Percentiles rank a stretch among this genome's conserved stretches.
Conservation (phyloP, 108 stramenopile genomes). For the Phaeodactylum tricornutum region DNA sequence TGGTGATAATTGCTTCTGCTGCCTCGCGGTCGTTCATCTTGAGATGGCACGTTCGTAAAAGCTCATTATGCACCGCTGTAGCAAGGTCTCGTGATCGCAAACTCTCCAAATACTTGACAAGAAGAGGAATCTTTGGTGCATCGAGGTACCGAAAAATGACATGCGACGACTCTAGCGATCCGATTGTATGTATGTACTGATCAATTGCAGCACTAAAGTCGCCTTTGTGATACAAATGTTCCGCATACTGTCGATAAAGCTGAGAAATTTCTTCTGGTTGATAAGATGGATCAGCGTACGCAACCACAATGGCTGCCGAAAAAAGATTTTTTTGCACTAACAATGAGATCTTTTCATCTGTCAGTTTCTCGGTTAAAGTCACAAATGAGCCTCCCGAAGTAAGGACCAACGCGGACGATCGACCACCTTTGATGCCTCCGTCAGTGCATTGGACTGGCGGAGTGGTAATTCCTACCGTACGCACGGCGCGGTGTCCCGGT, state of each 20-base stretch:
- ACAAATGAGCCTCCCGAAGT: constrained; percentile 79
- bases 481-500: constrained; percentile 66
- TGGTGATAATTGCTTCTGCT: constrained; percentile 55
- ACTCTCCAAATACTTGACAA: constrained; percentile 84
- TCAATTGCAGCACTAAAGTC: constrained; percentile 84
- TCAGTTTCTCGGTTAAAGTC: constrained; percentile 80
- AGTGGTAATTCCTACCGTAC: constrained; percentile 57
- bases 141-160: constrained; percentile 91
- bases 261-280: constrained; percentile 55
- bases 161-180: constrained; percentile 86
- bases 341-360: constrained; percentile 79
- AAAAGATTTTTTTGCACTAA: constrained; percentile 83
- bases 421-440: constrained; percentile 41
- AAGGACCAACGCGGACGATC: constrained; percentile 59
- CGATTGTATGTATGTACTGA: constrained; percentile 93
- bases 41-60: constrained; percentile 72
- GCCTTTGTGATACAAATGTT: constrained; percentile 89
- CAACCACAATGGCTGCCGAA: constrained; percentile 87
- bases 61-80: constrained; percentile 61
- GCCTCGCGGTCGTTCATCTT: constrained; percentile 72
- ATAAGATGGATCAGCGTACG: constrained; percentile 72
- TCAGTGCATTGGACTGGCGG: constrained; percentile 22
- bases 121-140: constrained; percentile 77
- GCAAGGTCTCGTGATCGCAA: constrained; percentile 46
- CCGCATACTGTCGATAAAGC: constrained; percentile 83